Evolutionary conservation across 2,329 filamentous ascomycete genomes (phyloP), one percentile per base, ranked within the genome.

Genomic region (Pseudocercospora crystallina): DNA sequence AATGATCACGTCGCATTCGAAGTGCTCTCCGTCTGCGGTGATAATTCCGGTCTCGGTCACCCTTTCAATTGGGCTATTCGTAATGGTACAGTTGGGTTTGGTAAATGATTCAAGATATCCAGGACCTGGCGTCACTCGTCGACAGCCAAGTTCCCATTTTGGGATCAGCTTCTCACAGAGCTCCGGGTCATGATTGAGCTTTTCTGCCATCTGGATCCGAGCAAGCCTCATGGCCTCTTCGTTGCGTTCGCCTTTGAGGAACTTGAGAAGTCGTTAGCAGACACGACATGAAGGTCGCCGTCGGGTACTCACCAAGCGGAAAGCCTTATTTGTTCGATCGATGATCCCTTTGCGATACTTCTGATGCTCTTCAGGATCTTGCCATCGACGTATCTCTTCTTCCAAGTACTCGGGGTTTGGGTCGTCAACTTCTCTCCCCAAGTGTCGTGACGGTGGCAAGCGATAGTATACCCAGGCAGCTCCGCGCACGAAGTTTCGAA

Each of bases 391-490:
- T 30, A 14, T 34, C 34, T 47, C 43, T 29, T 47, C 43, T 39
- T 39, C 35, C n/a, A 29, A 38, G 17, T 47, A 36, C 36, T 34
- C 34, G 20, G 40, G 40, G 20, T 43, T 43, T 5, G 40, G 33
- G 39, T 36, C 33, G 33, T 47, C 43, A 35, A 30, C 26, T n/a
- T 30, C 33, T 36, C 20, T 26, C 9, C 33, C 33, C 34, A 31
- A 10, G 36, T 36, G 33, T n/a, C 43, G 15, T 40, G 8, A 42
- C 30, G 0, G 78, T 78, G 30, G 41, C 29, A 66, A 82, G 84
- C 0, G 81, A 80, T 1, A 79, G 75, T 0, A 83, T 80, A 32
- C 47, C 47, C 47, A 88, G 80, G 85, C 84, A 87, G 0, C 84
- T 86, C 34, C 74, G 77, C 57, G 78, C 83, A 11, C 84, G 74